phyloP scores from a whole-genome alignment of 768 basidiomycete species.

The Mycena galopus region DNA sequence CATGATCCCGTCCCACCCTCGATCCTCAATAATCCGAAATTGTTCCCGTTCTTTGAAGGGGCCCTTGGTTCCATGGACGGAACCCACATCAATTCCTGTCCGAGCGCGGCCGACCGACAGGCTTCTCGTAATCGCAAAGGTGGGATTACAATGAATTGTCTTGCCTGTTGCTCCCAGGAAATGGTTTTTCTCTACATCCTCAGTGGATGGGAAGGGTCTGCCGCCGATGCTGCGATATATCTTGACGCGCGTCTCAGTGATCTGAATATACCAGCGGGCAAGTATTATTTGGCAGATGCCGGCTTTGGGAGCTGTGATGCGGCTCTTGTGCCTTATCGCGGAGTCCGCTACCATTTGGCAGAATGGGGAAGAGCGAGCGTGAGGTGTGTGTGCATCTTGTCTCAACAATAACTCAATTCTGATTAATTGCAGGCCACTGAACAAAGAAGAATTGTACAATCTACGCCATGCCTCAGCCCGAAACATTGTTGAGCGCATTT shows the following conservation, averaged over 20 bases:
- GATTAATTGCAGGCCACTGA: neutral
- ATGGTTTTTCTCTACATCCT: constrained; percentile 41
- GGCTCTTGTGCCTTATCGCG: constrained; percentile 41
- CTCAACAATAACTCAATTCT: neutral
- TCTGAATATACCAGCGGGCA: constrained; percentile 21
- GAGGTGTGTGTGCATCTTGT: neutral
- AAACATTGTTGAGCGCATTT: no score
- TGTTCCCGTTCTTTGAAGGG: constrained; percentile 49
- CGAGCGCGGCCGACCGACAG: constrained; percentile 29
- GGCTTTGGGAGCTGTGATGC: constrained; percentile 35
- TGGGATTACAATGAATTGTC: constrained; percentile 42
- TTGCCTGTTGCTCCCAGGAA: constrained; percentile 41
- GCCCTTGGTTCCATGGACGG: constrained; percentile 52
- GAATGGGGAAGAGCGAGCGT: constrained; percentile 40
- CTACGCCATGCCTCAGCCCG: neutral
- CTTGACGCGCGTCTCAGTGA: constrained; percentile 31
- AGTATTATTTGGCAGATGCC: constrained; percentile 38
- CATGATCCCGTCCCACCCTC: constrained; percentile 36
- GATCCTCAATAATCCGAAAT: constrained; percentile 45
- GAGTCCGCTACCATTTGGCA: constrained; percentile 41
- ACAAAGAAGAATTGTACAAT: neutral
- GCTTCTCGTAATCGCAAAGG: constrained; percentile 41
- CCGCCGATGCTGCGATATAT: constrained; percentile 33
- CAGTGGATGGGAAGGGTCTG: constrained; percentile 44
- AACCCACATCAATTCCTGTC: constrained; percentile 44